A percentile compares a stretch with the other conserved stretches of the same genome.
Evolutionary conservation across 495 filamentous ascomycete genomes (phyloP).

Genomic region (Hypoxylon lienhwacheense): DNA sequence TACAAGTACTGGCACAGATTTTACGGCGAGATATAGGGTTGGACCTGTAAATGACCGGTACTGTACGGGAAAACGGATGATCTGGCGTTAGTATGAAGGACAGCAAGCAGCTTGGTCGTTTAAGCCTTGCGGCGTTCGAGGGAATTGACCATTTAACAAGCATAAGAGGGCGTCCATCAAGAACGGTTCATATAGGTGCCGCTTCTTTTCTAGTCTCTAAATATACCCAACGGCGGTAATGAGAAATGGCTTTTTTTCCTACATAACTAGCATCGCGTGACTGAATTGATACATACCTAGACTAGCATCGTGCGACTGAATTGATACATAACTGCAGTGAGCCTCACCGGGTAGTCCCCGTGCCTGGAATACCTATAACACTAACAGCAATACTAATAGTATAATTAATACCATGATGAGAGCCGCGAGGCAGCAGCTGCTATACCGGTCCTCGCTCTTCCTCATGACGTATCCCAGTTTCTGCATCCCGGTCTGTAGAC

Average conservation of each 20-base stretch:
- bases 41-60: conserved; percentile 30
- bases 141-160: conserved; percentile 6
- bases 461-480: conserved; percentile 81
- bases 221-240: conserved; percentile 26
- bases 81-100: conserved; percentile 16
- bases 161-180: conserved; percentile 29
- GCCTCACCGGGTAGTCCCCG: conserved; percentile 1
- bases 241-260: conserved; percentile 15
- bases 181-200: conserved; percentile 12
- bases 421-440: conserved; percentile 87
- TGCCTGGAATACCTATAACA: conserved; percentile 46
- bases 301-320: too few species aligned
- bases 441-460: conserved; percentile 88
- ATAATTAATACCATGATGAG: conserved; percentile 85
- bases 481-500: conserved; percentile 82
- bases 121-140: conserved; percentile 12
- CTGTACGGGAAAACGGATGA: conserved; percentile 4
- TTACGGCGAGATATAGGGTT: conserved; percentile 63
- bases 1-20: conserved; percentile 62
- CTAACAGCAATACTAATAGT: conserved; percentile 70
- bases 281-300: too few species aligned
- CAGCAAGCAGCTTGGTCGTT: neutral
- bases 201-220: conserved; percentile 6
- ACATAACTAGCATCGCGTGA: conserved; percentile 1
- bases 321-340: too few species aligned